Percentiles rank a stretch among this genome's conserved stretches.
phyloP scores from a whole-genome alignment of 768 basidiomycete species.

The Flagelloscypha sp. region DNA sequence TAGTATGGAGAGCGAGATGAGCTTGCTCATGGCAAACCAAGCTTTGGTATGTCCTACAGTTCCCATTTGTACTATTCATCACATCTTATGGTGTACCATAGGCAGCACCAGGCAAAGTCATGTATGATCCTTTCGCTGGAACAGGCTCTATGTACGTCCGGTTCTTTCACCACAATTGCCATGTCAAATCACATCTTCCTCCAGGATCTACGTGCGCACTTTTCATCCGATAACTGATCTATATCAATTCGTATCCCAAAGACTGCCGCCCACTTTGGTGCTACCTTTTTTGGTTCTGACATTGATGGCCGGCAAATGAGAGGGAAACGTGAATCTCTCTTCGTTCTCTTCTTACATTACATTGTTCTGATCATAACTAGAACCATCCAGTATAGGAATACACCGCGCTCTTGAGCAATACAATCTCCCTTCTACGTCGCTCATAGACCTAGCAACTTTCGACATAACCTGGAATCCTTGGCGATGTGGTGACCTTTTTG shows the following conservation, averaged over 20 bases:
- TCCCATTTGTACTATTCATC: neutral
- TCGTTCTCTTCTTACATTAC: no score
- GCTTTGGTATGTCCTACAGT: slow-evolving; percentile 54
- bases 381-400: no score
- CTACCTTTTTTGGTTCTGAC: slow-evolving; percentile 82
- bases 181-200: no score
- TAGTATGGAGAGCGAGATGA: slow-evolving; percentile 95
- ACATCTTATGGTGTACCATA: slow-evolving; percentile 19
- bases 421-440: no score
- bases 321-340: slow-evolving; percentile 64
- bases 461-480: slow-evolving; percentile 89
- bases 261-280: slow-evolving; percentile 86
- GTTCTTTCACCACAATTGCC: no score
- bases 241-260: no score
- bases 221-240: no score
- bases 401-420: no score
- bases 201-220: no score
- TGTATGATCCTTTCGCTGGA: slow-evolving; percentile 95
- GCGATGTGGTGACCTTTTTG: slow-evolving; percentile 84
- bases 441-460: slow-evolving; percentile 84
- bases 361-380: no score
- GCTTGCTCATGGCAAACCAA: slow-evolving; percentile 94
- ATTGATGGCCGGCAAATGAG: slow-evolving; percentile 97
- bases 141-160: slow-evolving; percentile 92
- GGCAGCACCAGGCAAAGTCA: slow-evolving; percentile 81